Base-by-base conservation (phyloP, 2,329 filamentous ascomycete genomes). In the Emergomyces africanus region DNA sequence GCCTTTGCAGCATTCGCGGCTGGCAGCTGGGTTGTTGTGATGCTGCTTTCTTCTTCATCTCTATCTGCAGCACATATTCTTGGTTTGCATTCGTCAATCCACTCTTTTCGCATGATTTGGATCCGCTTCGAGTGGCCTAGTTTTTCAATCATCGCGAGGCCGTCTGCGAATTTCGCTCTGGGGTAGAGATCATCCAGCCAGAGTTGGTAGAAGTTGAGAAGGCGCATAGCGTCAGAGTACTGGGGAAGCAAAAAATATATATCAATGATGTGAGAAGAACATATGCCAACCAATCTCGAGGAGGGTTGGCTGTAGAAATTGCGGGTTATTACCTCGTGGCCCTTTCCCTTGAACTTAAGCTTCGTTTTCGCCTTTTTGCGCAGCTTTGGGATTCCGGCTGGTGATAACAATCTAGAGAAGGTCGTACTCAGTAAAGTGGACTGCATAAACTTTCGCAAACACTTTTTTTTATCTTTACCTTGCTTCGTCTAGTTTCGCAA, bases 121-220 rank as follows among this genome's bases (percentile, higher is more conserved):
- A 97, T 81, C 15, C 80, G 79, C 69, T 88, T 91, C 66, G 87
- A 89, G 73, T 96, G 94, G 1, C 94, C 94, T 0, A 90, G 79
- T 74, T 95, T 96, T 72, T 99, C 94, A 2, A 97, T 89, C 78
- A 97, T 96, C 44, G 81, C 77, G 6, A 97, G 77, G 2, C 88
- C 94, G 68, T 99, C 94, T 54, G 88, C 82, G 68, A 99, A 99
- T 68, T 90, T 92, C 5, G 92, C 94, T 68, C 95, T 90, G 14
- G 94, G 94, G 68, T 91, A 99, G 14, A 99, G 79, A 68, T 96
- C 90, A 73, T 99, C 92, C 1, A 99, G 86, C 94, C 94, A 99
- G 59, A 96, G 74, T 71, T 97, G 94, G 70, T 97, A 99, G 70
- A 95, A 89, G 28, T 88, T 89, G 54, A 99, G 79, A 28, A 99